phyloP scores from a whole-genome alignment of 2,329 filamentous ascomycete genomes.

The Paracoccidioides lutzii region DNA sequence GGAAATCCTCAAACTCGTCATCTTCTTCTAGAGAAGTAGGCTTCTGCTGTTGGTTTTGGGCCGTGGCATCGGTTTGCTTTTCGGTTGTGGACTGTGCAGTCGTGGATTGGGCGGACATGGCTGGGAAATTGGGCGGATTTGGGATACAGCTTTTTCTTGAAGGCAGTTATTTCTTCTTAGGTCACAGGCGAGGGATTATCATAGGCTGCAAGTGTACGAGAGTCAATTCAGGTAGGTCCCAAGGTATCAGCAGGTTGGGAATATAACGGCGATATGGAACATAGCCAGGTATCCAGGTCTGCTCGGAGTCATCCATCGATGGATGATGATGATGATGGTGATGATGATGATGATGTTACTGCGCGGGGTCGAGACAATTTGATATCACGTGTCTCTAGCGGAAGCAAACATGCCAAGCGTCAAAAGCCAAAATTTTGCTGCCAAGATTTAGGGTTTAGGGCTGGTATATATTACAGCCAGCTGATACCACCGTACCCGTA shows the following conservation, averaged over 20 bases:
- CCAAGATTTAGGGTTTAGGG: not conserved
- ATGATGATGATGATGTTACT: not conserved
- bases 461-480: not conserved
- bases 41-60: constrained; percentile 45
- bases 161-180: not conserved
- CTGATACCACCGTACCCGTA: not conserved
- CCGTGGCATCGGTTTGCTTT: constrained; percentile 29
- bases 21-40: constrained; percentile 76
- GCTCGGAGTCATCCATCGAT: not conserved
- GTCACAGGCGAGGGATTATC: not conserved
- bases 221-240: too few species aligned
- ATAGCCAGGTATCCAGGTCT: too few species aligned
- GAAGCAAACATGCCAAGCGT: not conserved
- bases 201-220: too few species aligned
- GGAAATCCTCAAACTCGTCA: constrained; percentile 98
- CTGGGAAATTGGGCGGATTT: constrained; percentile 7
- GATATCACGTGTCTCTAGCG: not conserved
- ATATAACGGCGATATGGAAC: too few species aligned
- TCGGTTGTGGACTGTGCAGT: constrained; percentile 17
- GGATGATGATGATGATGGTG: not conserved
- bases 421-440: not conserved
- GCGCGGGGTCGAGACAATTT: not conserved
- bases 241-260: too few species aligned
- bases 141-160: not conserved
- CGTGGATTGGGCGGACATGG: constrained; percentile 34